These are phyloP conservation scores for Talaromyces piceae DNA, from an alignment of 2,329 filamentous ascomycete species.

Conservation along the genomic window DNA sequence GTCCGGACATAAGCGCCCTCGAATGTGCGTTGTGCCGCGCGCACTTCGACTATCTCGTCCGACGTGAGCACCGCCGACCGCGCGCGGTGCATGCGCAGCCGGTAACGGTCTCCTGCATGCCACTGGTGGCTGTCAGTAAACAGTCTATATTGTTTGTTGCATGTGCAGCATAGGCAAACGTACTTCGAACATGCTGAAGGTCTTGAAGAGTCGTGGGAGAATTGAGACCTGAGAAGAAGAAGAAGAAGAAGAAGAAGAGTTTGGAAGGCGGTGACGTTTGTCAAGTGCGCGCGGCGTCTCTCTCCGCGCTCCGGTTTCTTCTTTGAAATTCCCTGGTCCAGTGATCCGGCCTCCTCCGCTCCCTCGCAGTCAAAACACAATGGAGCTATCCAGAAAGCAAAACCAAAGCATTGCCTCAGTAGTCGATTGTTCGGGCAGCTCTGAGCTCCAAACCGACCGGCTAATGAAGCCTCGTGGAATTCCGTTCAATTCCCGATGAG, in stretches of 20 bases:
- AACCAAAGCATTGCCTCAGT: too few relatives aligned
- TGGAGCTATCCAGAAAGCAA: background rate
- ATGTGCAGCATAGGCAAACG: background rate
- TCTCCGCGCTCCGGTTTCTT: background rate
- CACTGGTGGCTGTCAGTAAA: conserved; percentile 35
- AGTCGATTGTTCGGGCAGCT: background rate
- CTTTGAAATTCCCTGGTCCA: background rate
- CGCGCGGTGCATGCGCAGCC: conserved; percentile 73
- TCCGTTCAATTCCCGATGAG: background rate
- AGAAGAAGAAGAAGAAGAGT: background rate
- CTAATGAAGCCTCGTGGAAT: conserved; percentile 1
- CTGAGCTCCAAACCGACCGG: background rate
- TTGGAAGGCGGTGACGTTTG: background rate
- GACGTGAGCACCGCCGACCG: conserved; percentile 73
- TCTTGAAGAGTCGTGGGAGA: background rate
- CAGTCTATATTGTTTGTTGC: background rate
- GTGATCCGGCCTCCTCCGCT: background rate
- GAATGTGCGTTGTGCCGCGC: conserved; percentile 91
- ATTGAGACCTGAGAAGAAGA: background rate
- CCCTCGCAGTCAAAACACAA: background rate
- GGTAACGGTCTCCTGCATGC: conserved; percentile 66
- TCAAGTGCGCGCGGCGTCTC: background rate
- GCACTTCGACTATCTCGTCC: conserved; percentile 85
- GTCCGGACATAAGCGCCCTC: conserved; percentile 96
- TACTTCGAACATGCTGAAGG: conserved; percentile 9